Conservation (phyloP, 23 red algal genomes). For the Gracilaria caudata region DNA sequence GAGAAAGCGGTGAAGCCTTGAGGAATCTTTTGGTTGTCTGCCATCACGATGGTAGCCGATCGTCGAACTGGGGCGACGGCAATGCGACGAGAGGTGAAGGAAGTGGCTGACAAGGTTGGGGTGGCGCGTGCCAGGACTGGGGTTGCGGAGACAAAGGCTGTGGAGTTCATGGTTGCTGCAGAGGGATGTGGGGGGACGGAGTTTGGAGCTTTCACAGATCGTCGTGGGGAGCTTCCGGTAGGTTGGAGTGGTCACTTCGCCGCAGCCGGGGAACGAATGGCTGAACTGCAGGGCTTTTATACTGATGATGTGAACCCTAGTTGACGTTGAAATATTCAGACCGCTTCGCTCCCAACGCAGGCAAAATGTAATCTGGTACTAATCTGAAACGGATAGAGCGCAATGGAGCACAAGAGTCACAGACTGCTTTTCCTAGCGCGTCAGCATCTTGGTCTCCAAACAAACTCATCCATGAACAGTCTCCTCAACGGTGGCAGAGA, state of each 20-base stretch:
- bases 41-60: constrained; percentile 37
- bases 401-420: neutral
- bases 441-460: neutral
- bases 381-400: neutral
- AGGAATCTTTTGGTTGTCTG: constrained; percentile 32
- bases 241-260: neutral
- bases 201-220: too few species aligned
- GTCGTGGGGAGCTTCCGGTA: neutral
- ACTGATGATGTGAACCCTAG: neutral
- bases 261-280: neutral
- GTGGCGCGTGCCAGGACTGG: constrained; percentile 33
- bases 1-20: constrained; percentile 61
- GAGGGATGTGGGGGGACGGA: too few species aligned
- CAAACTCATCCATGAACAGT: neutral
- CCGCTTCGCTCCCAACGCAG: neutral
- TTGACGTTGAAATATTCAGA: neutral
- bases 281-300: neutral
- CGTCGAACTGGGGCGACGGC: neutral
- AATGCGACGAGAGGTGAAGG: constrained; percentile 28
- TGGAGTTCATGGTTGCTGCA: constrained; percentile 31
- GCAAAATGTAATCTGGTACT: neutral
- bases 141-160: constrained; percentile 55
- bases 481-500: neutral
- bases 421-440: neutral
- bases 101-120: neutral